Base-by-base conservation (phyloP, 495 filamentous ascomycete species). In the Xylaria castorea region DNA sequence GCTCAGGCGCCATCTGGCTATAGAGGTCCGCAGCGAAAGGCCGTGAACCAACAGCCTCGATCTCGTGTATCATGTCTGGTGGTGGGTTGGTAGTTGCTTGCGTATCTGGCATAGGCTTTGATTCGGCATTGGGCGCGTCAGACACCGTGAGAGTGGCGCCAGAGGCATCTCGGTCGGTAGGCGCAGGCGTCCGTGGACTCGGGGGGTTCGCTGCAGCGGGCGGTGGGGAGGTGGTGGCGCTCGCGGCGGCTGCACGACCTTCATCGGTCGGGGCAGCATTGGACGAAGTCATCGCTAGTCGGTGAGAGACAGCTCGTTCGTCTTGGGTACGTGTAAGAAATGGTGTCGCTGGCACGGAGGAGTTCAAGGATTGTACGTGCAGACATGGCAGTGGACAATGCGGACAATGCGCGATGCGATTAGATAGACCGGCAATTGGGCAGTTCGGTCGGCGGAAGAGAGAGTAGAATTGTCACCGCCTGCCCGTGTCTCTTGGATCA, bases 241-340 rank as follows among this genome's bases (percentile, higher is more conserved):
- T 70, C 25, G 60, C 61, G 30, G 60, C 46, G 62, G 53, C 72
- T 11, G 73, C 64, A 50, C 67, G 76, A 75, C 57, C 20, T 58
- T 60, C 60, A 68, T 72, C 53, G 75, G 76, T 63, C 76, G 73
- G 64, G 73, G 69, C 76, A 74, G 68, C 74, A 72, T 75, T 74
- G 75, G 79, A 80, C 79, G 79, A 80, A 80, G 79, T 80, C 79
- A 80, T 80, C 79, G 79, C 79, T 79, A 57, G 76, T 78, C 68
- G 66, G 69, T 73, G 60, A 60, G 65, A 72, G 71, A 80, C 79
- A 79, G 79, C 79, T 80, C 79, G 71, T 80, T 80, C 79, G 79
- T 76, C 79, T 78, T 67, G 22, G 67, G 67, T 70, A 68, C 67
- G 70, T 75, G 32, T 57, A 27, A 34, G 25, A 42, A 51, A 20